Evolutionary conservation across 495 filamentous ascomycete species (phyloP).

Genomic region (Aspergillus sclerotioniger): DNA sequence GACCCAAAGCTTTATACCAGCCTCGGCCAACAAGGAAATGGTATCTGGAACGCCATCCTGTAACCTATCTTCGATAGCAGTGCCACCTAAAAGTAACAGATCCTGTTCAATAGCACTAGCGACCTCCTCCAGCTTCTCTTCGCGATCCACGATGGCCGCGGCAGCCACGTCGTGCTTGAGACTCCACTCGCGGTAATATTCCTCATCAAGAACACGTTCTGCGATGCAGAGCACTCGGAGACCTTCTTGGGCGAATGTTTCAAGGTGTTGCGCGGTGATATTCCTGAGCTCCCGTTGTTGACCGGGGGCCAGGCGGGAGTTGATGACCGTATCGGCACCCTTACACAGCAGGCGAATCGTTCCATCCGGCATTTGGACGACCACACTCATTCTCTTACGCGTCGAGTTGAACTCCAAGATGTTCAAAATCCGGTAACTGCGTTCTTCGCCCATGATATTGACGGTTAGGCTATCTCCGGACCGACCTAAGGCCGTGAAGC

Average conservation of each 20-base stretch:
- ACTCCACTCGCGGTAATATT: slow-evolving; percentile 81
- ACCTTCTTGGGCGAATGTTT: slow-evolving; percentile 92
- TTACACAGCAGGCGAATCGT: slow-evolving; percentile 92
- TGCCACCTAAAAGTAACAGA: slow-evolving; percentile 84
- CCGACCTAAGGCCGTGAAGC: slow-evolving; percentile 84
- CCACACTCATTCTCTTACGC: slow-evolving; percentile 94
- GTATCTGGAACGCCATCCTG: slow-evolving; percentile 96
- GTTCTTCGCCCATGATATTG: slow-evolving; percentile 79
- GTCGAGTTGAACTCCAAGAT: slow-evolving; percentile 95
- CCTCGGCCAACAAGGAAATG: slow-evolving; percentile 83
- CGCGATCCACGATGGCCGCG: slow-evolving; percentile 73
- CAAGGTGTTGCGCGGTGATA: slow-evolving; percentile 83
- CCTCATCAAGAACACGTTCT: slow-evolving; percentile 70
- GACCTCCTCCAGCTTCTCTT: slow-evolving; percentile 86
- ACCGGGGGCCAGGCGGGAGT: slow-evolving; percentile 78
- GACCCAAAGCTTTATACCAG: slow-evolving; percentile 97
- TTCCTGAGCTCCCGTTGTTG: slow-evolving; percentile 77
- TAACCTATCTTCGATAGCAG: slow-evolving; percentile 92
- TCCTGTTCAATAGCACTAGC: slow-evolving; percentile 86
- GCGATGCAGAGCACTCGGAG: slow-evolving; percentile 91
- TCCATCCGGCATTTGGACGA: slow-evolving; percentile 90
- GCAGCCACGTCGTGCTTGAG: slow-evolving; percentile 82
- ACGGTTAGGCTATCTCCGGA: slow-evolving; percentile 70
- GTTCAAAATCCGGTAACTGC: slow-evolving; percentile 79
- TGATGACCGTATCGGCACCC: slow-evolving; percentile 93